These are phyloP conservation scores for Sarocladium kiliense DNA, from an alignment of 2,329 filamentous ascomycete genomes.

Conservation along the genomic window DNA sequence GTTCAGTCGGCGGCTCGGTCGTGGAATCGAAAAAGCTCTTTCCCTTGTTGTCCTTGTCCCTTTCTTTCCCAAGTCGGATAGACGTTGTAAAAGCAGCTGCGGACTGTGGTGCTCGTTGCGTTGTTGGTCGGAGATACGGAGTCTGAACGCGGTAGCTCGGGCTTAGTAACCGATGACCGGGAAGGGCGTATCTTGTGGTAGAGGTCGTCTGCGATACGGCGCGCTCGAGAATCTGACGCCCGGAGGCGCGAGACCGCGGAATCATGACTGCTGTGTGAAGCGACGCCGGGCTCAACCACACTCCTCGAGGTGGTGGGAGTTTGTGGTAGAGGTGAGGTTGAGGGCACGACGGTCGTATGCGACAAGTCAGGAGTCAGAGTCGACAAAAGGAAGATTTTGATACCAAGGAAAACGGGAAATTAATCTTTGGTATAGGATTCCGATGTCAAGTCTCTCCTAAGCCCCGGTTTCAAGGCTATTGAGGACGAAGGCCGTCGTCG, in stretches of 20 bases:
- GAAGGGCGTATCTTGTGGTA: constrained; percentile 21
- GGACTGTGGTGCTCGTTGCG: constrained; percentile 20
- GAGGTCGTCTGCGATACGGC: constrained; percentile 20
- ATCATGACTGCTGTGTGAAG: constrained; percentile 27
- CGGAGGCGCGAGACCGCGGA: constrained; percentile 33
- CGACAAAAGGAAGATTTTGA: too few species aligned
- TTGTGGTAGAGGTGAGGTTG: not conserved
- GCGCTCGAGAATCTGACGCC: constrained; percentile 32
- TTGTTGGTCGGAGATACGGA: constrained; percentile 25
- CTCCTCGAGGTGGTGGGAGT: not conserved
- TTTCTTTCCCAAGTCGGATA: constrained; percentile 28
- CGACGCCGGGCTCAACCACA: not conserved
- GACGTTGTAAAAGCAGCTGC: constrained; percentile 32
- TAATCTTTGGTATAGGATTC: not conserved
- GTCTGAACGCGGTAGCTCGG: constrained; percentile 20
- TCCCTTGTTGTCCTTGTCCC: constrained; percentile 28
- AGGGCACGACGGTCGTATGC: not conserved
- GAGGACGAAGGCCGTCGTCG: not conserved
- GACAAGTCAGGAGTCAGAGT: not conserved
- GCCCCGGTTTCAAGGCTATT: not conserved
- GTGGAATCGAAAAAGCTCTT: constrained; percentile 46
- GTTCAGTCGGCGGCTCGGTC: constrained; percentile 34
- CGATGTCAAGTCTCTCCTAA: not conserved
- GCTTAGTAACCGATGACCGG: constrained; percentile 10
- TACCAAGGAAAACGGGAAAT: too few species aligned